Evolutionary conservation across 164 flowering plant species (phyloP).

Genomic region (Aristolochia contorta): DNA sequence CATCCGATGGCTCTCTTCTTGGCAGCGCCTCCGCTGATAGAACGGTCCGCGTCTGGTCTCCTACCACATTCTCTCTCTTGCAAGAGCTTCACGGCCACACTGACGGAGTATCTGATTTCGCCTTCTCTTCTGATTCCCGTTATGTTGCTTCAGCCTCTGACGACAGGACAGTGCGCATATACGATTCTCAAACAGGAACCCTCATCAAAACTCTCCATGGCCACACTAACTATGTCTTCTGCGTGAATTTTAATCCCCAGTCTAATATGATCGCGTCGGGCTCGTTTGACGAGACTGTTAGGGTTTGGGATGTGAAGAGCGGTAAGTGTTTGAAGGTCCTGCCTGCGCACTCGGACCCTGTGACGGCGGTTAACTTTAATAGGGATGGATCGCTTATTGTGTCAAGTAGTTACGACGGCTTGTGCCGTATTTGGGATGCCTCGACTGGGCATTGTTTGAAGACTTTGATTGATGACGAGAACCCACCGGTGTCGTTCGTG

Average conservation of each 20-base stretch:
- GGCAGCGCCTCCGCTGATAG: constrained; percentile 88
- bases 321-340: constrained; percentile 89
- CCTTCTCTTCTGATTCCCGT: constrained; percentile 79
- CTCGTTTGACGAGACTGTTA: constrained; percentile 90
- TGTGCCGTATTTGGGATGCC: constrained; percentile 94
- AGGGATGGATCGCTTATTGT: constrained; percentile 70
- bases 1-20: constrained; percentile 65
- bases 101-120: constrained; percentile 79
- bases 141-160: constrained; percentile 81
- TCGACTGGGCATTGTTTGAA: constrained; percentile 91
- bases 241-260: constrained; percentile 82
- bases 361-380: constrained; percentile 73
- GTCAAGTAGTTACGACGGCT: constrained; percentile 86
- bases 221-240: constrained; percentile 92
- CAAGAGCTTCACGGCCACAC: constrained; percentile 56
- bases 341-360: constrained; percentile 95
- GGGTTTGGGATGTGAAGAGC: constrained; percentile 88
- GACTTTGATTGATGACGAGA: constrained; percentile 95
- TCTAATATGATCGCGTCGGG: constrained; percentile 85
- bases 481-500: constrained; percentile 84
- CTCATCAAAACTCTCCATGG: constrained; percentile 61
- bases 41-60: constrained; percentile 47
- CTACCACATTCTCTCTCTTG: constrained; percentile 28
- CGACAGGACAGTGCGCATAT: constrained; percentile 76
- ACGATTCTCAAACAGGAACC: constrained; percentile 53